Conservation (phyloP, 257 asterid species). For the Haberlea rhodopensis region DNA sequence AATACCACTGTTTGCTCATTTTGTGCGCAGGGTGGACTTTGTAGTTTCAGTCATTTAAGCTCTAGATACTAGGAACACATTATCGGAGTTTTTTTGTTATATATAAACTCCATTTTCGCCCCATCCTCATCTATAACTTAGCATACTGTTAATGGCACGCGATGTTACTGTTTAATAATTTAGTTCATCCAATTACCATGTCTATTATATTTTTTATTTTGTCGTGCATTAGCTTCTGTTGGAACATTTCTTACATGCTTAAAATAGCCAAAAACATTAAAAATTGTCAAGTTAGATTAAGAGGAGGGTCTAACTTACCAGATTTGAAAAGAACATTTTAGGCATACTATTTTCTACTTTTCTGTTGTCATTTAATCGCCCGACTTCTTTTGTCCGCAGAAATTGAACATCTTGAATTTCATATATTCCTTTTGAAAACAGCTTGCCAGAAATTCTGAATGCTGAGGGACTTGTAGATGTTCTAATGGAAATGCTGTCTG, state of each 20-base stretch:
- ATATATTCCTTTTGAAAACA: constrained; percentile 27
- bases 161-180: not conserved
- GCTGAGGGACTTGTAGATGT: constrained; percentile 84
- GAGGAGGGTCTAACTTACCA: not conserved
- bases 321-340: not conserved
- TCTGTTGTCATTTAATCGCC: not conserved
- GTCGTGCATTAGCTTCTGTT: constrained; percentile 12
- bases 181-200: not conserved
- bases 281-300: not conserved
- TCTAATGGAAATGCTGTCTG: constrained; percentile 80
- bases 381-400: not conserved
- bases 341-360: not conserved
- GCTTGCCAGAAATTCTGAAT: constrained; percentile 79
- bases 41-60: not conserved
- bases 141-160: not conserved
- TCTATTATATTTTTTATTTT: constrained; percentile 2
- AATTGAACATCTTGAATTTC: constrained; percentile 22
- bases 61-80: not conserved
- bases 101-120: not conserved
- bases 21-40: not conserved
- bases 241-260: not conserved
- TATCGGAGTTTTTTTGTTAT: not conserved
- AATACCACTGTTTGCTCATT: not conserved
- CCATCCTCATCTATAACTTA: not conserved
- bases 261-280: not conserved